Evolutionary conservation across 441 rosid genomes (phyloP), one percentile per base, ranked within the genome.

Genomic region (Flueggea neowawraea): DNA sequence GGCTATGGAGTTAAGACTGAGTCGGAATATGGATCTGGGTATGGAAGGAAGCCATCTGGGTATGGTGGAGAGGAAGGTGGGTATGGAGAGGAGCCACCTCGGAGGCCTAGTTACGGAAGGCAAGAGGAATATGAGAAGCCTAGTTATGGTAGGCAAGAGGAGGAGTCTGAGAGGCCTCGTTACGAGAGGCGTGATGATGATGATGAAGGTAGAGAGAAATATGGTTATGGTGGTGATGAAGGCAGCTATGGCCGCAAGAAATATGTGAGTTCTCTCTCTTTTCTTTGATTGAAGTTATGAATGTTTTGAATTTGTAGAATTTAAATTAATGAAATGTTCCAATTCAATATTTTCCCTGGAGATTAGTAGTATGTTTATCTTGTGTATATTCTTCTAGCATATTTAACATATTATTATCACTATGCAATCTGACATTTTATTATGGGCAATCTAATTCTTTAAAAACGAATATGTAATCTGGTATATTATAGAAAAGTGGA

Each of bases 191-290:
- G 66, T 32, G 11, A 45, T 31, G 62, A 53, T 57, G 68, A 52
- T 6, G 70, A 71, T 13, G 64, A 47, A 5, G 63, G 68, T 57
- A 55, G 53, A 9, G 54, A 44, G 12, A 67, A 67, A 62, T 59
- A 67, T 67, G 68, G 68, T 6, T 60, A 55, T 43, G 72, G 62
- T 54, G 76, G 71, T 56, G 86, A 72, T 28, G 84, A 81, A 64
- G 83, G 74, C 67, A 69, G 85, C 81, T 75, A 80, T 74, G 90
- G 86, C 54, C 88, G 88, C 75, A 84, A 84, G 85, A 86, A 84
- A 68, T 67, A 82, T 69, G 87, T 82, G 52, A 74, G 75, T n/a
- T n/a, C n/a, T n/a, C n/a, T n/a, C 64, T 15, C 28, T 52, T 62
- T 45, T 39, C 2, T 45, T 52, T 6, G 12, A 11, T n/a, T n/a